These are phyloP conservation scores for Polygonum aviculare DNA, from an alignment of 148 eudicot species.

Conservation along the genomic window DNA sequence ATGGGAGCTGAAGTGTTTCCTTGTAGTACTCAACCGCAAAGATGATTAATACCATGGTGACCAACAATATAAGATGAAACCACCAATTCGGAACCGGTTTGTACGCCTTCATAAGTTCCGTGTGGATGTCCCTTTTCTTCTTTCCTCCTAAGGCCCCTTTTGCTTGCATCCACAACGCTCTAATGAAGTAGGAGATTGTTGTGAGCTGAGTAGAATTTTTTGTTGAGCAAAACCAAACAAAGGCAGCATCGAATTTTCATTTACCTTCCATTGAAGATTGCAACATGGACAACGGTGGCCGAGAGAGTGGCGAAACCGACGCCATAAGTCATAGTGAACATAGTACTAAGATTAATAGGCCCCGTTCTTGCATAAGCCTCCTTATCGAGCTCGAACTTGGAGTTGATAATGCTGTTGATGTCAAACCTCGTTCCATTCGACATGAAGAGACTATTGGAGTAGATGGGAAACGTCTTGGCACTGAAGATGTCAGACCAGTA, in stretches of 20 bases:
- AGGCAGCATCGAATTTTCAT: not conserved
- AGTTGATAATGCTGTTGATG: conserved; percentile 53
- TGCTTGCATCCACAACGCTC: conserved; percentile 37
- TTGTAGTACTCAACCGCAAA: conserved; percentile 45
- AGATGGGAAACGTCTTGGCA: conserved; percentile 77
- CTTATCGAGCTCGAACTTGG: conserved; percentile 41
- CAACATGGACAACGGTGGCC: conserved; percentile 52
- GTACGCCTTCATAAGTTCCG: conserved; percentile 53
- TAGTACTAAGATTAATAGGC: conserved; percentile 42
- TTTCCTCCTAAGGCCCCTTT: conserved; percentile 29
- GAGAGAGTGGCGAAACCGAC: conserved; percentile 63
- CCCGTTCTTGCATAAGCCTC: conserved; percentile 39
- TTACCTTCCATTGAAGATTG: conserved; percentile 60
- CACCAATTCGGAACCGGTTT: conserved; percentile 69
- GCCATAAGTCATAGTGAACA: conserved; percentile 70
- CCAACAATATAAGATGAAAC: conserved; percentile 41
- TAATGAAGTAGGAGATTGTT: conserved; percentile 18
- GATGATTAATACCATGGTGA: conserved; percentile 36
- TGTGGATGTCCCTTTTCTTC: conserved; percentile 47
- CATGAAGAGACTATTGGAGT: conserved; percentile 56
- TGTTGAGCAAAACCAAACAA: not conserved
- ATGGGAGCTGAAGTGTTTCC: conserved; percentile 54
- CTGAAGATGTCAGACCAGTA: conserved; percentile 56
- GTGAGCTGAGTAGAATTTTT: not conserved
- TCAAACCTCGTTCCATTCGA: conserved; percentile 49